A percentile compares a stretch with the other conserved stretches of the same genome.
These are phyloP conservation scores for Seiridium unicorne DNA, from an alignment of 2,329 filamentous ascomycete genomes.

Conservation along the genomic window DNA sequence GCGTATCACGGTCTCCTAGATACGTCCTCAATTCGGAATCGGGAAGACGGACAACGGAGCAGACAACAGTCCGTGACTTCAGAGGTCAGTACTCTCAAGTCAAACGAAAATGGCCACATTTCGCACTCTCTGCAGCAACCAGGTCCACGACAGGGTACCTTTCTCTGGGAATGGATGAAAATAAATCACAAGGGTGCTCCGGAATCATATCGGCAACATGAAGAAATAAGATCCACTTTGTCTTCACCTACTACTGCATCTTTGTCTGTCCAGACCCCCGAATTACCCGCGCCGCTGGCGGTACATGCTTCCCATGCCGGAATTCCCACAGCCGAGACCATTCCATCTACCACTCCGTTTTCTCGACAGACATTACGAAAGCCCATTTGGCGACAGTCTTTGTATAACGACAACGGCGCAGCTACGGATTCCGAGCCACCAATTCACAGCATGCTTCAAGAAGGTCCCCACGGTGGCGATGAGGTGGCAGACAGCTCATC, in stretches of 20 bases:
- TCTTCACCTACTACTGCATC: constrained; percentile 3
- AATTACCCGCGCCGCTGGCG: not conserved
- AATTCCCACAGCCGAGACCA: not conserved
- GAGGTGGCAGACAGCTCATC: not conserved
- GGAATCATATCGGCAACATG: constrained; percentile 1
- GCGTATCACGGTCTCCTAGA: constrained; percentile 21
- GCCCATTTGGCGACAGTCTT: not conserved
- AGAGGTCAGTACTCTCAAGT: constrained; percentile 23
- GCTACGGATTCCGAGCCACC: not conserved
- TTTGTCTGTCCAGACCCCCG: not conserved
- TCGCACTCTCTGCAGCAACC: not conserved
- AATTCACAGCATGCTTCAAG: not conserved
- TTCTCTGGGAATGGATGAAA: constrained; percentile 23
- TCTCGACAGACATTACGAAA: not conserved
- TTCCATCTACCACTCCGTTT: not conserved
- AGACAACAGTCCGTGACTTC: constrained; percentile 24
- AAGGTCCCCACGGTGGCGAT: not conserved
- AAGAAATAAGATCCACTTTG: not conserved
- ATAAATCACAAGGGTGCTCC: constrained; percentile 13
- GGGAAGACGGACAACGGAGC: constrained; percentile 12
- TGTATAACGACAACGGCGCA: not conserved
- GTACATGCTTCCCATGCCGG: not conserved
- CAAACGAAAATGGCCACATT: constrained; percentile 14
- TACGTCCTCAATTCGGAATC: constrained; percentile 9
- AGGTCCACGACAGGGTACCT: constrained; percentile 8